phyloP scores from a whole-genome alignment of 306 rosid species.

The Castanea crenata region DNA sequence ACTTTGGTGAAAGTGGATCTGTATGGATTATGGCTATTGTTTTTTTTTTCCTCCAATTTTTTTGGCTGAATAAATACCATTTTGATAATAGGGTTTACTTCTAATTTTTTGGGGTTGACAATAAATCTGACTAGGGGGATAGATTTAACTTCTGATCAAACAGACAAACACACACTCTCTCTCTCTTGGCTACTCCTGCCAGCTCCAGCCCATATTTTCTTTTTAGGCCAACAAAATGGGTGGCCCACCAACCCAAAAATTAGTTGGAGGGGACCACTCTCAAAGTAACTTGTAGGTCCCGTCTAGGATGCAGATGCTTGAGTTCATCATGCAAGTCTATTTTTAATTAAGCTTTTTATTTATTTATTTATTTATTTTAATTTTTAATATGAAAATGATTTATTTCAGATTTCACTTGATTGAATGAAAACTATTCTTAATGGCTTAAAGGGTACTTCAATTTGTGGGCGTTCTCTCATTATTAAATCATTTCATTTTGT shows the following conservation, averaged over 20 bases:
- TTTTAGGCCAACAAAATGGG: conserved; percentile 25
- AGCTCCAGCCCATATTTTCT: conserved; percentile 34
- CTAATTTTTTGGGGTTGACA: background rate
- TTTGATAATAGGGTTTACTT: background rate
- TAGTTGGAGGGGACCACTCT: conserved; percentile 64
- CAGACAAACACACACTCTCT: background rate
- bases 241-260: conserved; percentile 50
- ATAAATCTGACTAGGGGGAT: background rate
- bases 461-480: background rate
- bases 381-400: background rate
- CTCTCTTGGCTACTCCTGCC: conserved; percentile 38
- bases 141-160: conserved; percentile 15
- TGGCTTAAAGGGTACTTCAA: background rate
- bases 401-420: background rate
- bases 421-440: background rate
- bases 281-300: conserved; percentile 56
- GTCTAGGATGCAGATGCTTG: conserved; percentile 45
- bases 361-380: conserved; percentile 5
- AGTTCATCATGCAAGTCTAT: conserved; percentile 45
- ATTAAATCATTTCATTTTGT: background rate
- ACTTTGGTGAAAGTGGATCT: conserved; percentile 7
- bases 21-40: background rate
- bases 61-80: background rate
- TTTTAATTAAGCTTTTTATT: conserved; percentile 18
- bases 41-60: too few species aligned